These are phyloP conservation scores for Paramecium bursaria DNA, from an alignment of 73 alveolate genomes.

Conservation along the genomic window DNA sequence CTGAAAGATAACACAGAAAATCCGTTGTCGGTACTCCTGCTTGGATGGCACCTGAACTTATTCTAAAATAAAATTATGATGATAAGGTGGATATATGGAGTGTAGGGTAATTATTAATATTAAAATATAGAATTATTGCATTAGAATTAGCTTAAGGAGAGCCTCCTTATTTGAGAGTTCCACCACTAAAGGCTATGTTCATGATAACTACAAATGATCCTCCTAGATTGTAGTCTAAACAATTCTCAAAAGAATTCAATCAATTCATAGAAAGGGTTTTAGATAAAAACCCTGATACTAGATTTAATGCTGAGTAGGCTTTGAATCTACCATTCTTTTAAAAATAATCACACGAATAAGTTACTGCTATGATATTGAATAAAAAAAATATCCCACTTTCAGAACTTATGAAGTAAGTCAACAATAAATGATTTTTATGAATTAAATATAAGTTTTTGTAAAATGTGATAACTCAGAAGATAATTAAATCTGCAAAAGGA, in stretches of 20 bases:
- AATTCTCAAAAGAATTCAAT: conserved; percentile 41
- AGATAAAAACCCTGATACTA: conserved; percentile 58
- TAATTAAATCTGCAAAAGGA: too few species aligned
- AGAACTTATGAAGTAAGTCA: conserved; percentile 47
- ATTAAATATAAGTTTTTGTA: too few species aligned
- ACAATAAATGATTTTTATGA: background rate
- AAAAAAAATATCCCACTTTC: conserved; percentile 60
- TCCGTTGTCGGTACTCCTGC: conserved; percentile 80
- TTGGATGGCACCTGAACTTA: conserved; percentile 92
- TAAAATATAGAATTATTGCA: conserved; percentile 61
- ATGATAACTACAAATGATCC: conserved; percentile 64
- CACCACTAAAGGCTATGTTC: conserved; percentile 70
- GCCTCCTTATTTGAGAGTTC: conserved; percentile 71
- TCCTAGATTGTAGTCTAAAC: conserved; percentile 50
- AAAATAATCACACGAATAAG: conserved; percentile 47
- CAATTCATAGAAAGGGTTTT: conserved; percentile 58
- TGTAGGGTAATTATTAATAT: too few species aligned
- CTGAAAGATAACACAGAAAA: conserved; percentile 60
- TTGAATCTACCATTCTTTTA: conserved; percentile 55
- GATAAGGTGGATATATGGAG: conserved; percentile 71
- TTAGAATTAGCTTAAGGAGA: conserved; percentile 71
- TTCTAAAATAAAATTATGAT: conserved; percentile 75
- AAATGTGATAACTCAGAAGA: too few species aligned
- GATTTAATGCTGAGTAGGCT: conserved; percentile 55
- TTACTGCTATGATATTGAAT: conserved; percentile 25